Base-by-base conservation (phyloP, 2,329 filamentous ascomycete species). In the Pseudogymnoascus sp. region DNA sequence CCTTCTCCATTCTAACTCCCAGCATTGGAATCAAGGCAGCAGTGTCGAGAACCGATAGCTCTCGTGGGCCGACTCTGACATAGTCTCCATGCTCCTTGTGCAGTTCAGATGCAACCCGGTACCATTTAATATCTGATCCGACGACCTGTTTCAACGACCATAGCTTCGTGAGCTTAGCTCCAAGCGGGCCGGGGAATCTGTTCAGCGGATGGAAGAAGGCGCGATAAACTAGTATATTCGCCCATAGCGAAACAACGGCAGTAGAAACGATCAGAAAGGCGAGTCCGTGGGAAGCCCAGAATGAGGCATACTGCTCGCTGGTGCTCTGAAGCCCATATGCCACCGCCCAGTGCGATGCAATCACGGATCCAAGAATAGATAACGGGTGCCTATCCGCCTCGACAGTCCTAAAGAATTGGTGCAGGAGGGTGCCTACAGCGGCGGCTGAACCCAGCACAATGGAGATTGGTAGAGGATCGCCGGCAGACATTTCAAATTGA, bases 151-250 rank as follows among this genome's bases (percentile, higher is more conserved):
- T 39, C 0, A 64, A 36, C 43, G 67, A 67, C 61, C 58, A 65
- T 12, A 70, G 60, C 14, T 68, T 70, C 0, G 63, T 62, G 1
- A 69, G 36, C 20, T 64, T 66, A 5, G 65, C 65, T 3, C 50
- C 25, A 2, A 65, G 61, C 0, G 70, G 70, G 2, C 69, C 70
- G 7, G 69, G 68, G 25, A 71, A 72, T 9, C 58, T 57, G 9
- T 59, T 53, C 9, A 68, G 59, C 22, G 62, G 64, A 58, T 69
- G 67, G 61, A 68, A 67, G 36, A 67, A 65, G 3, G 61, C 53
- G 6, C 67, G 63, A 37, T 69, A 68, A 5, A 66, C 11, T 9
- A 63, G 37, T 18, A 63, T 66, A n/a, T 30, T 47, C 35, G 58
- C 39, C 35, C 57, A 59, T 41, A 53, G 28, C 28, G 47, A 53